These are phyloP conservation scores for Blastosporella zonata DNA, from an alignment of 1,284 basidiomycete genomes.

Conservation along the genomic window DNA sequence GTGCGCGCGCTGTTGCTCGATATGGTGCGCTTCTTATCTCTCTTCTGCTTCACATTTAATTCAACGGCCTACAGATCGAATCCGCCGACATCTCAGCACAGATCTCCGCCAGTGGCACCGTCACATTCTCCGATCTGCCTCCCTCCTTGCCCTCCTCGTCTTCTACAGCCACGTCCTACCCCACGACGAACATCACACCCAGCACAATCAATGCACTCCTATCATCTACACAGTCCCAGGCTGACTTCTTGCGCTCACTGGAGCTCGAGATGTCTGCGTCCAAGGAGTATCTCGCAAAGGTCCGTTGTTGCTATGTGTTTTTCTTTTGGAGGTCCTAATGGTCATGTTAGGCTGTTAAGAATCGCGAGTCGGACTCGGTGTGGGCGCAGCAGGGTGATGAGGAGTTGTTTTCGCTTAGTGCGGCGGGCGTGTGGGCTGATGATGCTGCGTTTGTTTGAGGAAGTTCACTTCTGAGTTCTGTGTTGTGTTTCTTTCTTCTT, in stretches of 20 bases:
- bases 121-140: constrained; percentile 67
- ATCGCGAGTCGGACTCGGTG: constrained; percentile 20
- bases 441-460: constrained; percentile 20
- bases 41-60: not conserved
- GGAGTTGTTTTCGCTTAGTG: constrained; percentile 25
- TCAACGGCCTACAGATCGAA: constrained; percentile 54
- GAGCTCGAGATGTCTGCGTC: constrained; percentile 59
- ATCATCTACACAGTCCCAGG: constrained; percentile 55
- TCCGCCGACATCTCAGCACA: constrained; percentile 62
- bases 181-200: constrained; percentile 49
- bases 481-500: too few species aligned
- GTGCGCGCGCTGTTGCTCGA: constrained; percentile 59
- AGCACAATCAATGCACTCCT: constrained; percentile 63
- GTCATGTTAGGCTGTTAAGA: constrained; percentile 25
- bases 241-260: constrained; percentile 43
- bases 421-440: constrained; percentile 25
- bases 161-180: not conserved
- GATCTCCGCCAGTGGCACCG: constrained; percentile 62
- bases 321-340: too few species aligned
- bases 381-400: constrained; percentile 25
- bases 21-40: constrained; percentile 52
- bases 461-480: too few species aligned
- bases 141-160: constrained; percentile 45
- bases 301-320: too few species aligned
- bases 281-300: constrained; percentile 68